These are phyloP conservation scores for Aristolochia contorta DNA, from an alignment of 164 flowering plant species.

Conservation along the genomic window DNA sequence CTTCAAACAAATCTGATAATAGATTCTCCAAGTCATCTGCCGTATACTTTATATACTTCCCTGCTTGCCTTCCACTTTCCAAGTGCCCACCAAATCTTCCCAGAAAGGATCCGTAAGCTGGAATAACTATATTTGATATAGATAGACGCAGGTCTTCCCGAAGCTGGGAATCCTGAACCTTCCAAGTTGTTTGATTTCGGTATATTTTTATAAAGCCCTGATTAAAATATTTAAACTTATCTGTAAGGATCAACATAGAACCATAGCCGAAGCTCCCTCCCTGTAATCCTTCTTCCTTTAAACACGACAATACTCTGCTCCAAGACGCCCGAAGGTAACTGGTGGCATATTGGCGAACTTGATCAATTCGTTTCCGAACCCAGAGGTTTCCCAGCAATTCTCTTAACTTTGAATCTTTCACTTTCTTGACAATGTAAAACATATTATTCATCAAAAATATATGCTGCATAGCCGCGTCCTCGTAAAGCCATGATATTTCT, in stretches of 20 bases:
- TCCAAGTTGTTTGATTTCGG: slow-evolving; percentile 74
- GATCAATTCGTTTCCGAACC: slow-evolving; percentile 69
- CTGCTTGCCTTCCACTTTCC: slow-evolving; percentile 67
- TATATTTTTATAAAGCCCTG: slow-evolving; percentile 68
- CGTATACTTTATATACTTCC: slow-evolving; percentile 69
- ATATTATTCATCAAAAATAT: slow-evolving; percentile 82
- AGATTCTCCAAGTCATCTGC: slow-evolving; percentile 71
- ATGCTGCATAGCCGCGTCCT: slow-evolving; percentile 58
- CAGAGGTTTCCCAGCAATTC: slow-evolving; percentile 67
- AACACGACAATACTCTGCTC: slow-evolving; percentile 56
- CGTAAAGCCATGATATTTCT: slow-evolving; percentile 68
- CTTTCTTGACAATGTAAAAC: slow-evolving; percentile 72
- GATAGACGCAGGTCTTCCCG: slow-evolving; percentile 73
- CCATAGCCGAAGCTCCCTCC: slow-evolving; percentile 57
- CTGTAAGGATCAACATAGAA: slow-evolving; percentile 57
- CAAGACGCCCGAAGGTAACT: slow-evolving; percentile 79
- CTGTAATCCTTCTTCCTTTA: slow-evolving; percentile 83
- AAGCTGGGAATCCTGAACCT: slow-evolving; percentile 68
- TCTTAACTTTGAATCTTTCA: slow-evolving; percentile 75
- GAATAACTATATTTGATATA: slow-evolving; percentile 64
- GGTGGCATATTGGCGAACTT: slow-evolving; percentile 59
- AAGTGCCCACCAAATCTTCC: slow-evolving; percentile 67
- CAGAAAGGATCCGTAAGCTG: slow-evolving; percentile 69
- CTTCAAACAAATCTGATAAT: slow-evolving; percentile 70
- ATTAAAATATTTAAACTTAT: slow-evolving; percentile 76